Evolutionary conservation across 2,329 filamentous ascomycete genomes (phyloP), one percentile per base, ranked within the genome.

Genomic region (Orbilia javanica): DNA sequence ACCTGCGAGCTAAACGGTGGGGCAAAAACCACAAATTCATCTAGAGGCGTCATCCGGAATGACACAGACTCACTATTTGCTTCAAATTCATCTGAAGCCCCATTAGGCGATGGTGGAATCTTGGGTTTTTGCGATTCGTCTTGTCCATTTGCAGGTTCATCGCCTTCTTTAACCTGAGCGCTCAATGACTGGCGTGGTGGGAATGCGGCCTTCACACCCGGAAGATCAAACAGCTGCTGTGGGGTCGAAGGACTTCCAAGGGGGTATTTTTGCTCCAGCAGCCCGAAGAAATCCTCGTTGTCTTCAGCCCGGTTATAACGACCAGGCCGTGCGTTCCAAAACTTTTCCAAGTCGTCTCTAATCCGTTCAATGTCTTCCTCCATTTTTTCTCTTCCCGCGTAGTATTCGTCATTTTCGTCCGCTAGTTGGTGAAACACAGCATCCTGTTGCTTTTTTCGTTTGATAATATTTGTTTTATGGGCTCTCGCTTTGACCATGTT

Each of bases 11-110:
- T 67, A 34, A 72, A 72, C 3, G 50, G 25, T 8, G 74, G 74
- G 13, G 74, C 74, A n/a, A 78, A 70, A 13, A 72, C 44, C 2
- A 78, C 63, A 18, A 71, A 78, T 39, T 78, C 74, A 8, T 78
- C 67, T 5, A 78, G 53, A 4, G 60, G 53, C 7, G 44, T 20
- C 20, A 50, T 65, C 48, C 74, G 48, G 29, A 65, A 78, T 10
- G 68, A 62, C 18, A 72, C 50, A 25, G 57, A 31, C n/a, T 18
- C 48, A 8, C 8, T 22, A 2, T 46, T 55, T 27, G 25, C 22
- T 27, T 31, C 7, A 31, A 48, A 22, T 11, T 20, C 22, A 13
- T 31, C 39, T 13, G 39, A n/a, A 3, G 15, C 15, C 1, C 39
- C 39, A 48, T 34, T 15, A 25, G 39, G 6, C 15, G 8, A 13